Base-by-base conservation (phyloP, 2,329 filamentous ascomycete genomes). In the Ophiostoma australiae region DNA sequence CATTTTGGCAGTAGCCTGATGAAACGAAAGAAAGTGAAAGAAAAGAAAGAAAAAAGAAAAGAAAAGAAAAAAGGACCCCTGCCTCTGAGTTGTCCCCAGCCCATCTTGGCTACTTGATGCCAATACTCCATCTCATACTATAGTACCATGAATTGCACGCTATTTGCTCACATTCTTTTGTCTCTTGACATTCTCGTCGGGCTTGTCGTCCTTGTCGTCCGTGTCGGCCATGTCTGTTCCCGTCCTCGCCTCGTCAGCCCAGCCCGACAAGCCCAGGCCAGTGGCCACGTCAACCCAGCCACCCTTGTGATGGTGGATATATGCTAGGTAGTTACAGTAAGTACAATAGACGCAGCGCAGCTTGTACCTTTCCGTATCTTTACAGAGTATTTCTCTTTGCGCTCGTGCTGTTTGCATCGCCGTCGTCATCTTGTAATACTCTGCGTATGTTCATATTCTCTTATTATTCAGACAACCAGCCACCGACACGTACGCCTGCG, bases 231-330 rank as follows among this genome's bases (percentile, higher is more conserved):
- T 48, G 44, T 48, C 44, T 20, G 44, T 48, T 48, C 17, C 4
- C 44, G 44, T n/a, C 44, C 17, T 23, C 52, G 11, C 41, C n/a
- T 52, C 41, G 23, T 48, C 15, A 15, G n/a, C 52, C 23, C 52
- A 48, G 52, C 52, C 52, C 44, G 17, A n/a, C 27, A 31, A 20
- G n/a, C 17, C 44, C 48, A 15, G 44, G 11, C 27, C 44, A 52
- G n/a, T 17, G 48, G 48, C 48, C 48, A 52, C 48, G 48, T 52
- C 48, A 52, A 52, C 48, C 44, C 44, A 52, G 44, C 44, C 44
- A 52, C 44, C n/a, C 48, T 11, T 41, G 27, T 31, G 27, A 41
- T 15, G 39, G 39, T 41, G 39, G 48, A 52, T n/a, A n/a, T n/a
- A n/a, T n/a, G n/a, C n/a, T n/a, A n/a, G n/a, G n/a, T n/a, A n/a